Conservation (phyloP, 2,329 filamentous ascomycete species). For the Fusarium sp. region DNA sequence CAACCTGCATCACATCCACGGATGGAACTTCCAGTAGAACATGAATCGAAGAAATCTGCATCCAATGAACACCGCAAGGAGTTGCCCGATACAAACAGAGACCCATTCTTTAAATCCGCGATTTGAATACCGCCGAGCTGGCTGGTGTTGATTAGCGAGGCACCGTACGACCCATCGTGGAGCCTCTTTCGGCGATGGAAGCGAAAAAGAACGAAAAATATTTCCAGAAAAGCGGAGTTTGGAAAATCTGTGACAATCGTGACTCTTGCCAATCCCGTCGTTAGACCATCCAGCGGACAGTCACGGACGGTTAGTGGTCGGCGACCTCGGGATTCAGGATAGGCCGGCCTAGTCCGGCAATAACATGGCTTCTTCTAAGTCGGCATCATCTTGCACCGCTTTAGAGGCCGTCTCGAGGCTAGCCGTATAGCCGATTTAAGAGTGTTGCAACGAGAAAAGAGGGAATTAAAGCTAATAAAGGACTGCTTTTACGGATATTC, state of each 20-base stretch:
- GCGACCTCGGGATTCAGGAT: slow-evolving; percentile 21
- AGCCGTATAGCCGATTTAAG: slow-evolving; percentile 21
- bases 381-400: slow-evolving; percentile 26
- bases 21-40: slow-evolving; percentile 17
- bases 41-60: slow-evolving; percentile 15
- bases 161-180: slow-evolving; percentile 10
- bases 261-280: slow-evolving; percentile 31
- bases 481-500: slow-evolving; percentile 7
- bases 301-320: slow-evolving; percentile 19
- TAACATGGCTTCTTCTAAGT: slow-evolving; percentile 21
- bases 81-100: not conserved
- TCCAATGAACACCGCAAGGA: slow-evolving; percentile 4
- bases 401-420: slow-evolving; percentile 9
- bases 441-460: not conserved
- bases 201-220: slow-evolving; percentile 31
- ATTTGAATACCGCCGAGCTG: slow-evolving; percentile 26
- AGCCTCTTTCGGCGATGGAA: slow-evolving; percentile 25
- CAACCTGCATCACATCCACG: slow-evolving; percentile 10
- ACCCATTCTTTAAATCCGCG: slow-evolving; percentile 9
- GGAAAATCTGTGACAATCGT: slow-evolving; percentile 26
- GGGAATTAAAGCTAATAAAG: not conserved
- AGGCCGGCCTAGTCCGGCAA: slow-evolving; percentile 20
- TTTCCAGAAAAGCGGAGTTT: slow-evolving; percentile 20
- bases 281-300: slow-evolving; percentile 16
- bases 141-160: slow-evolving; percentile 19